Percentiles rank a stretch among this genome's conserved stretches.
Evolutionary conservation across 495 filamentous ascomycete genomes (phyloP).

Genomic region (Podospora sp.): DNA sequence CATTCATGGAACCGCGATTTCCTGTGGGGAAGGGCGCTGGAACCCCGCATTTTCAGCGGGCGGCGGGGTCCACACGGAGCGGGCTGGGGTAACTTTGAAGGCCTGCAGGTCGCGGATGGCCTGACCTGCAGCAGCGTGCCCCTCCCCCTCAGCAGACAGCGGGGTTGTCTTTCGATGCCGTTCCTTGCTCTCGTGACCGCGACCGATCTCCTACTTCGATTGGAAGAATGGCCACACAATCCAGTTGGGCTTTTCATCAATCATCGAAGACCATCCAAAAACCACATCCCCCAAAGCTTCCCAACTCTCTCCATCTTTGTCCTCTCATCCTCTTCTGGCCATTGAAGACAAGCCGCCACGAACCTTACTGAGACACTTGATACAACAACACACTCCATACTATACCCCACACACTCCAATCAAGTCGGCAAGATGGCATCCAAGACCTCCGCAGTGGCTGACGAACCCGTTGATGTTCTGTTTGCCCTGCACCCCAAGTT

Average conservation of each 20-base stretch:
- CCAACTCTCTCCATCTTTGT: constrained; percentile 12
- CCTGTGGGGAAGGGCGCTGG: neutral
- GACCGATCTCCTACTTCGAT: constrained; percentile 20
- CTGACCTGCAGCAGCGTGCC: constrained; percentile 20
- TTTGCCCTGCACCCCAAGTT: constrained; percentile 55
- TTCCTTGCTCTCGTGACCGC: constrained; percentile 24
- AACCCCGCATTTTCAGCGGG: constrained; percentile 25
- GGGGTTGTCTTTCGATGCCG: constrained; percentile 14
- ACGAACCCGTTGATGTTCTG: constrained; percentile 55
- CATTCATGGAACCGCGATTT: neutral
- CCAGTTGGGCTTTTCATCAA: constrained; percentile 16
- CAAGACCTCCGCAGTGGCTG: constrained; percentile 50
- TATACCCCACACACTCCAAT: constrained; percentile 20
- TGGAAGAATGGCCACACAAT: constrained; percentile 9
- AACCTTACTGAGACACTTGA: constrained; percentile 15
- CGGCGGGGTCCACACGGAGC: neutral
- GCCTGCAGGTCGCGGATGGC: constrained; percentile 1
- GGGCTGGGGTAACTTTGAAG: constrained; percentile 7
- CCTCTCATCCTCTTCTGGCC: constrained; percentile 15
- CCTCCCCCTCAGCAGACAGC: constrained; percentile 22
- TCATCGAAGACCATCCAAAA: constrained; percentile 10
- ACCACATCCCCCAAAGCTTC: constrained; percentile 5
- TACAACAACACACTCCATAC: constrained; percentile 6
- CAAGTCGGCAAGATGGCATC: constrained; percentile 47
- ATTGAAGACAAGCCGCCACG: constrained; percentile 13